Conservation (phyloP, 2,329 filamentous ascomycete species). For the Zasmidium citrigriseum region DNA sequence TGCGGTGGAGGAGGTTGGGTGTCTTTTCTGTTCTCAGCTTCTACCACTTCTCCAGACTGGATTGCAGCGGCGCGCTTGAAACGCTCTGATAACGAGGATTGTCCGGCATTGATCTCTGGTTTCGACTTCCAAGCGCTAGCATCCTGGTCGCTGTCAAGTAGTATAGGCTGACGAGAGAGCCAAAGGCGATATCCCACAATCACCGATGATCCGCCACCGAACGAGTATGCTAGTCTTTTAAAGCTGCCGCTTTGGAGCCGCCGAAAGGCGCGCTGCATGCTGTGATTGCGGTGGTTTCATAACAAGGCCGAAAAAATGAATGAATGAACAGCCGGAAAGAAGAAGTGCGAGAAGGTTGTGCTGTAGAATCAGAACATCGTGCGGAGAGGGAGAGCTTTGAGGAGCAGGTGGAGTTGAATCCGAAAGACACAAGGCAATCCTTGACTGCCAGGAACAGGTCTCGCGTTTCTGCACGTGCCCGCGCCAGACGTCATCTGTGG, state of each 20-base stretch:
- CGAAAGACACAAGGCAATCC: constrained; percentile 3
- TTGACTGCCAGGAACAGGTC: constrained; percentile 6
- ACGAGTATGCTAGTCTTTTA: constrained; percentile 13
- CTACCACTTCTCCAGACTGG: not conserved
- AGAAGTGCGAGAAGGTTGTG: not conserved
- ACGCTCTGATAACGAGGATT: constrained; percentile 1
- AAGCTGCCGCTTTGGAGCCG: constrained; percentile 6
- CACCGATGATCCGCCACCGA: constrained; percentile 17
- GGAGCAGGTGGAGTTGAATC: constrained; percentile 1
- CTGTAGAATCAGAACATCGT: not conserved
- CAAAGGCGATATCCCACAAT: constrained; percentile 19
- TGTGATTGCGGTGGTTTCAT: not conserved
- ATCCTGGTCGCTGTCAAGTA: constrained; percentile 18
- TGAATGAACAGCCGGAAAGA: not conserved
- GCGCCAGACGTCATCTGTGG: not conserved
- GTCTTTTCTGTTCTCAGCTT: not conserved
- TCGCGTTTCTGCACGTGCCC: constrained; percentile 2
- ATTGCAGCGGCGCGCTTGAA: constrained; percentile 7
- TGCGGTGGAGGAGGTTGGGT: constrained; percentile 28
- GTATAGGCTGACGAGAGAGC: constrained; percentile 12
- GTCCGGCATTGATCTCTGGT: not conserved
- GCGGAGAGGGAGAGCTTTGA: not conserved
- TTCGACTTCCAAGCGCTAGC: constrained; percentile 1
- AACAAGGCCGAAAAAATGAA: not conserved
- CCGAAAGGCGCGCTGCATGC: constrained; percentile 21